Evolutionary conservation across 1,284 basidiomycete genomes (phyloP), one percentile per base, ranked within the genome.

Genomic region (Sanghuangporus baumii): DNA sequence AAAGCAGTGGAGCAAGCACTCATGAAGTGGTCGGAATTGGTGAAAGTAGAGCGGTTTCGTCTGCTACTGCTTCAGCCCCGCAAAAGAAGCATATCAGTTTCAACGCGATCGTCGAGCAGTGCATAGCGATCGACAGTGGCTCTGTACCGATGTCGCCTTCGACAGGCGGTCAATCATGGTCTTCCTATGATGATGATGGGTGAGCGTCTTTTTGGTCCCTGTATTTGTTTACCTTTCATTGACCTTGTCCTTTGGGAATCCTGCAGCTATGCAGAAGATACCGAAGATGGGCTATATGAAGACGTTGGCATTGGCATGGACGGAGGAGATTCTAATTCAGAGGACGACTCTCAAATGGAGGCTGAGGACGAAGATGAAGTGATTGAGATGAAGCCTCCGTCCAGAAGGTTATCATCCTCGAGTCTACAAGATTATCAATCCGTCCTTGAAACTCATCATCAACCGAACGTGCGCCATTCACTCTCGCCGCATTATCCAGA

Each of bases 31-130:
- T 38, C 3, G 46, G 55, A 26, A 54, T n/a, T 26, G 52, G n/a
- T n/a, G 62, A 59, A 12, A 36, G 47, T 9, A 51, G 36, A 14
- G 37, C 20, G 12, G 8, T 47, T 40, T 55, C 50, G n/a, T 50
- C 57, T 16, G n/a, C 51, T 12, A 14, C 46, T 3, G 6, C 48
- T 2, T 43, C 40, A 26, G 20, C 26, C 7, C 63, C 65, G 69
- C 85, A 84, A 74, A 87, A 86, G 75, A 82, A 85, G 66, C 96
- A 98, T 74, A 99, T 99, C 77, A 91, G 85, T 69, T 99, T 99
- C 83, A 98, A 98, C 75, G 96, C 95, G 0, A 96, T 96, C 71
- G 96, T 99, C 43, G 94, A 98, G 75, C 97, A 98, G 74, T 95
- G 88, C 72, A 96, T 99, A 67, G 92, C 96, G n/a, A 89, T 99